Conservation (phyloP, 2,329 filamentous ascomycete species). For the Neopestalotiopsis rosae region DNA sequence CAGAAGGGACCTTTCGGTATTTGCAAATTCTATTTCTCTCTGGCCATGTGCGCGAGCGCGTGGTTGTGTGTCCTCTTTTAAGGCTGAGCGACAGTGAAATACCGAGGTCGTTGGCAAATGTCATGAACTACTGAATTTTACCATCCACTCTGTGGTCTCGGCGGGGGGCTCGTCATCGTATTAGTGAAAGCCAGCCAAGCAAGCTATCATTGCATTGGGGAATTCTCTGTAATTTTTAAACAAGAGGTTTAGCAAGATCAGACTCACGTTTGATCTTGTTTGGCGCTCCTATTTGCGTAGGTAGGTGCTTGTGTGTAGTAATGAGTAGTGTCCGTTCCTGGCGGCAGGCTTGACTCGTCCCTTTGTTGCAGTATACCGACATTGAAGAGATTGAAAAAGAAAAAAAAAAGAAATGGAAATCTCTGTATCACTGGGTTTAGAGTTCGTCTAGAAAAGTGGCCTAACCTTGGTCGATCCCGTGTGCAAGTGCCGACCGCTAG, state of each 20-base stretch:
- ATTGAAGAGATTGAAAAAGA: no score
- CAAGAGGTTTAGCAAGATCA: neutral
- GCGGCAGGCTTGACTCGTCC: neutral
- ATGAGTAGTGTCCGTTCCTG: neutral
- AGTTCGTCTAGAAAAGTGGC: neutral
- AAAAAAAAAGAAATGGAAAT: neutral
- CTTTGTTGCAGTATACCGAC: neutral
- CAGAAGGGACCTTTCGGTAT: neutral
- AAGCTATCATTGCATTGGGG: no score
- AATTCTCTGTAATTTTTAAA: neutral
- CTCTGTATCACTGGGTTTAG: neutral
- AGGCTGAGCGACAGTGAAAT: neutral
- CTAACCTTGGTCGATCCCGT: neutral
- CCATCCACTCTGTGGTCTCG: no score
- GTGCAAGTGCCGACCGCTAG: neutral
- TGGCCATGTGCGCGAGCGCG: neutral
- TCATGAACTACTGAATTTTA: neutral
- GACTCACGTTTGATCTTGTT: neutral
- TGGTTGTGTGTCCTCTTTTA: neutral
- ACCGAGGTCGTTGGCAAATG: neutral
- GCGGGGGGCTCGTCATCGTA: no score
- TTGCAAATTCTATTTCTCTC: neutral
- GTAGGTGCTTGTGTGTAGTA: no score
- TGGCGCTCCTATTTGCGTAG: neutral
- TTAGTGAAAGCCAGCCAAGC: no score